Evolutionary conservation across 2,329 filamentous ascomycete genomes (phyloP).

Genomic region (Pseudogymnoascus sp.): DNA sequence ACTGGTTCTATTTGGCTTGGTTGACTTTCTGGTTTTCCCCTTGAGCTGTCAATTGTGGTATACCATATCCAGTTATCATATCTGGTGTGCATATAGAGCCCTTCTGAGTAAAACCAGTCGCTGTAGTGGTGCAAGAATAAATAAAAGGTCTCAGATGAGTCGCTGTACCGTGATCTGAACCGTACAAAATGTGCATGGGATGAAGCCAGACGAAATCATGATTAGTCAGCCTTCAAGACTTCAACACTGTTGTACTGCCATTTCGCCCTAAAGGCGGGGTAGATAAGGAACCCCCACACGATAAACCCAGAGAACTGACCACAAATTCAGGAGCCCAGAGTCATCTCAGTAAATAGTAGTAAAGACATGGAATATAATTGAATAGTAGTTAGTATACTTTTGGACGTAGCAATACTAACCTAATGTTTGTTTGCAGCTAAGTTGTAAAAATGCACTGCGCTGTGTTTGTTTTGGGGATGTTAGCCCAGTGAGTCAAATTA

Average conservation of each 20-base stretch:
- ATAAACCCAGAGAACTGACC: conserved; percentile 1
- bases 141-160: not conserved
- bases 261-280: conserved; percentile 9
- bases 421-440: not conserved
- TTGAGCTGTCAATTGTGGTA: not conserved
- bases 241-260: not conserved
- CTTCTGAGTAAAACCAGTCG: not conserved
- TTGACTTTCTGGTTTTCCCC: not conserved
- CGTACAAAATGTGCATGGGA: not conserved
- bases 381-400: not conserved
- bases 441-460: not conserved
- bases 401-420: not conserved
- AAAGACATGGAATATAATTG: not conserved
- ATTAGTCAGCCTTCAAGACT: not conserved
- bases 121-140: not conserved
- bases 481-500: not conserved
- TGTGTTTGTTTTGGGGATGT: not conserved
- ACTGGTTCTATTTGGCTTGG: not conserved
- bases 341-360: not conserved
- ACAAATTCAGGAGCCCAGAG: not conserved
- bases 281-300: conserved; percentile 9
- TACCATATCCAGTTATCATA: not conserved
- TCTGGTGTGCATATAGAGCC: not conserved
- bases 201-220: not conserved
- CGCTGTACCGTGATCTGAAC: not conserved